Conservation (phyloP, 805 yeast genomes). For the Maudiozyma barnettii region DNA sequence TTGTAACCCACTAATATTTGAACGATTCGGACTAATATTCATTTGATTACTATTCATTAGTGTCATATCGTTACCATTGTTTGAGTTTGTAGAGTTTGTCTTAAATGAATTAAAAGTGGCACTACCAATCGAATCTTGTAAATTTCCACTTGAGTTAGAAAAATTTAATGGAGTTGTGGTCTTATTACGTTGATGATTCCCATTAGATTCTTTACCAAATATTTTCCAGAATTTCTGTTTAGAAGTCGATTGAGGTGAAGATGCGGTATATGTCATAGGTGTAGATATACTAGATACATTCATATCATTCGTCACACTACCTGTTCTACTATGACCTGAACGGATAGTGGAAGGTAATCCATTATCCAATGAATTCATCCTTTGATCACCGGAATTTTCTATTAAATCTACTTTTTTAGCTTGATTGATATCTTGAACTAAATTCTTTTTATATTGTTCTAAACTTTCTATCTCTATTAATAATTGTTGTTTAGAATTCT, state of each 20-base stretch:
- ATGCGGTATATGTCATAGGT: background rate
- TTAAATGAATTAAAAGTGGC: slow-evolving; percentile 15
- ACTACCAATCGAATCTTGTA: slow-evolving; percentile 23
- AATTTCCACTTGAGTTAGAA: background rate
- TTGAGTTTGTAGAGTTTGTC: background rate
- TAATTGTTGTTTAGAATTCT: slow-evolving; percentile 36
- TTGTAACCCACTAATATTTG: slow-evolving; percentile 33
- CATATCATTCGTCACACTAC: background rate
- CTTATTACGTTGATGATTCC: background rate
- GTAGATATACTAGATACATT: background rate
- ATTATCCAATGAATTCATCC: background rate
- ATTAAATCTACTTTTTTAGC: slow-evolving; percentile 12
- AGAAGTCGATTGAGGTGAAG: slow-evolving; percentile 7
- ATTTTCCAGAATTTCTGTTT: slow-evolving; percentile 29
- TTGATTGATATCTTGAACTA: slow-evolving; percentile 38
- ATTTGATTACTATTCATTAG: background rate
- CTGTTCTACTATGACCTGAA: background rate
- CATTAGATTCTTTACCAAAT: slow-evolving; percentile 12
- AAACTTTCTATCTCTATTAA: slow-evolving; percentile 45
- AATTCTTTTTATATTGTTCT: slow-evolving; percentile 35
- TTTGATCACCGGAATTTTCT: background rate
- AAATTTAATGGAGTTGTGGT: background rate
- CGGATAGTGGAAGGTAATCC: background rate
- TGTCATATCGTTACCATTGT: background rate
- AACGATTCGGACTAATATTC: slow-evolving; percentile 1